A percentile compares a stretch with the other conserved stretches of the same genome.
These are phyloP conservation scores for Calonectria pseudoreteaudii DNA, from an alignment of 2,329 filamentous ascomycete genomes.

Conservation along the genomic window DNA sequence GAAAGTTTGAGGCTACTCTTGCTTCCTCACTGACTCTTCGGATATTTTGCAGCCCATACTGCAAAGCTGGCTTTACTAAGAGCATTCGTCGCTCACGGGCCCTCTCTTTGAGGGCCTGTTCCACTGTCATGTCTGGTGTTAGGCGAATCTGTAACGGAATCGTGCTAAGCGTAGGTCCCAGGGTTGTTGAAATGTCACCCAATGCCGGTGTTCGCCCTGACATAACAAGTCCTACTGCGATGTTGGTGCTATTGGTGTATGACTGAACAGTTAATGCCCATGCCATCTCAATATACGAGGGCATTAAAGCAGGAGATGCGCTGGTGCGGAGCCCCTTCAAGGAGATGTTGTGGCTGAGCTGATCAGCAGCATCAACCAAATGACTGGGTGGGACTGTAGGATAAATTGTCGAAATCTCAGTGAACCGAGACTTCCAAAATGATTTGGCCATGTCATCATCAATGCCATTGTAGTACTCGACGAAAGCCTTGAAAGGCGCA, in stretches of 20 bases:
- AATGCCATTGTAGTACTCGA: background rate
- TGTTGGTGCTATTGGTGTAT: slow-evolving; percentile 12
- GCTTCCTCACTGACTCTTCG: slow-evolving; percentile 2
- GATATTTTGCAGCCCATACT: background rate
- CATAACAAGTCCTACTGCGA: slow-evolving; percentile 6
- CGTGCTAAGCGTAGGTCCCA: slow-evolving; percentile 15
- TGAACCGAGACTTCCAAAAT: slow-evolving; percentile 15
- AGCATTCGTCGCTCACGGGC: slow-evolving; percentile 1
- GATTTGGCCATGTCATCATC: slow-evolving; percentile 1
- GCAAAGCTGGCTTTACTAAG: slow-evolving; percentile 1
- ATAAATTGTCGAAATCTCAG: slow-evolving; percentile 5
- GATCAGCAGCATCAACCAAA: background rate
- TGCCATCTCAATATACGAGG: slow-evolving; percentile 12
- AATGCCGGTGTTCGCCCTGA: slow-evolving; percentile 13
- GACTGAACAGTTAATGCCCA: slow-evolving; percentile 9
- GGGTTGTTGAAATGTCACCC: slow-evolving; percentile 4
- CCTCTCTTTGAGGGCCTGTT: slow-evolving; percentile 4
- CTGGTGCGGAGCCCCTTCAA: slow-evolving; percentile 4
- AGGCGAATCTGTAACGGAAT: slow-evolving; percentile 13
- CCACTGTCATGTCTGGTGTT: slow-evolving; percentile 6
- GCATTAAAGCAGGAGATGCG: slow-evolving; percentile 5
- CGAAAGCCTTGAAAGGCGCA: slow-evolving; percentile 2
- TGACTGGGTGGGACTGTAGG: background rate
- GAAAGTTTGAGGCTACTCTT: slow-evolving; percentile 5
- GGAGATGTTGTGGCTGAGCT: background rate